A percentile compares a stretch with the other conserved stretches of the same genome.
Conservation (phyloP, 345 rosid genomes). For the Euclidium syriacum region DNA sequence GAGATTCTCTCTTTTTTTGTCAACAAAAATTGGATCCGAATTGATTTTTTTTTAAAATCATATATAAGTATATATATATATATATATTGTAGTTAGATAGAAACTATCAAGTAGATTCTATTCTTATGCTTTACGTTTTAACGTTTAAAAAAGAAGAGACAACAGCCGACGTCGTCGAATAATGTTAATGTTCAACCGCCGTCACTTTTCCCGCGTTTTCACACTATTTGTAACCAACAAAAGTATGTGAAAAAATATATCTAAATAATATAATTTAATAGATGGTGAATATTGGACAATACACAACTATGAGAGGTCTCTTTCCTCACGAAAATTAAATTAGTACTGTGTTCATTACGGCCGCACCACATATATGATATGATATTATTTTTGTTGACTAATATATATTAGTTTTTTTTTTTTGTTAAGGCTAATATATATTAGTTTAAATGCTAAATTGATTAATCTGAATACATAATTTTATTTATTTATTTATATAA, state of each 20-base stretch:
- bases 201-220: conserved; percentile 31
- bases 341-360: conserved; percentile 23
- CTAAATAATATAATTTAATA: background rate
- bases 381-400: too few relatives aligned
- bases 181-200: conserved; percentile 19
- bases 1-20: background rate
- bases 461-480: too few relatives aligned
- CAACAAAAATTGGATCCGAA: background rate
- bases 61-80: too few relatives aligned
- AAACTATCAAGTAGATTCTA: conserved; percentile 19
- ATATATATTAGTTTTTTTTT: too few relatives aligned
- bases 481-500: too few relatives aligned
- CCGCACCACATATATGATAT: conserved; percentile 16
- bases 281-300: background rate
- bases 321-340: too few relatives aligned
- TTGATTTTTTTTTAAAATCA: too few relatives aligned
- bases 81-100: conserved; percentile 4
- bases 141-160: background rate
- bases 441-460: too few relatives aligned
- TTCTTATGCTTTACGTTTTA: conserved; percentile 26
- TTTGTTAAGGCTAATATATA: too few relatives aligned
- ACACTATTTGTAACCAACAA: conserved; percentile 20
- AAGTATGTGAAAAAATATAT: background rate
- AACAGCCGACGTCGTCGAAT: conserved; percentile 20
- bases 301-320: background rate